Percentiles rank a stretch among this genome's conserved stretches.
phyloP scores from a whole-genome alignment of 345 rosid species.

The Populus tremula region DNA sequence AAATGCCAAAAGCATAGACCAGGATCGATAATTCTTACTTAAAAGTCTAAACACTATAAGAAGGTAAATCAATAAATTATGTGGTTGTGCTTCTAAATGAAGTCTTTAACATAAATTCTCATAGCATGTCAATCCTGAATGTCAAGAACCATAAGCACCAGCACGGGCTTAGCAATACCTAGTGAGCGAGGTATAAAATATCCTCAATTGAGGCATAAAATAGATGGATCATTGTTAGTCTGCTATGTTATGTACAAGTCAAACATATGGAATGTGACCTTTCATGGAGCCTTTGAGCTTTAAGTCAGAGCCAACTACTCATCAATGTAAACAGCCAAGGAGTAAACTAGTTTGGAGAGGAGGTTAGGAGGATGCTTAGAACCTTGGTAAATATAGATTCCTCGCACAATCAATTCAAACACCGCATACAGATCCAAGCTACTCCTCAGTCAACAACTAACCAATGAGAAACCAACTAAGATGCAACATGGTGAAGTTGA shows the following conservation, averaged over 20 bases:
- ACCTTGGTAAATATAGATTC: not conserved
- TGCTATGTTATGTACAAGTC: not conserved
- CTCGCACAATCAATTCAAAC: not conserved
- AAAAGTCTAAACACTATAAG: not conserved
- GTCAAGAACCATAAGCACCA: not conserved
- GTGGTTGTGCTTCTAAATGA: not conserved
- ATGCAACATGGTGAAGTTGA: not conserved
- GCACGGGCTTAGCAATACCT: not conserved
- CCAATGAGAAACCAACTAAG: not conserved
- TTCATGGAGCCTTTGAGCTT: not conserved
- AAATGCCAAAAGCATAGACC: not conserved
- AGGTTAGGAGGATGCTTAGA: not conserved
- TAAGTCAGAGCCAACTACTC: not conserved
- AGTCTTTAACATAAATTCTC: not conserved
- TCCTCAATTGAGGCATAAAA: not conserved
- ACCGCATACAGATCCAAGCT: not conserved
- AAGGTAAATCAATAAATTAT: not conserved
- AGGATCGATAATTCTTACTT: not conserved
- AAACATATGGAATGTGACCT: not conserved
- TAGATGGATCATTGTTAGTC: not conserved
- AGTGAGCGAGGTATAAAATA: not conserved
- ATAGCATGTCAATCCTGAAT: not conserved
- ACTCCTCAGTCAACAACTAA: not conserved
- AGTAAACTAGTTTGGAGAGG: not conserved
- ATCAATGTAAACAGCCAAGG: not conserved